phyloP scores from a whole-genome alignment of 2,329 filamentous ascomycete species.

The Lithohypha guttulata region DNA sequence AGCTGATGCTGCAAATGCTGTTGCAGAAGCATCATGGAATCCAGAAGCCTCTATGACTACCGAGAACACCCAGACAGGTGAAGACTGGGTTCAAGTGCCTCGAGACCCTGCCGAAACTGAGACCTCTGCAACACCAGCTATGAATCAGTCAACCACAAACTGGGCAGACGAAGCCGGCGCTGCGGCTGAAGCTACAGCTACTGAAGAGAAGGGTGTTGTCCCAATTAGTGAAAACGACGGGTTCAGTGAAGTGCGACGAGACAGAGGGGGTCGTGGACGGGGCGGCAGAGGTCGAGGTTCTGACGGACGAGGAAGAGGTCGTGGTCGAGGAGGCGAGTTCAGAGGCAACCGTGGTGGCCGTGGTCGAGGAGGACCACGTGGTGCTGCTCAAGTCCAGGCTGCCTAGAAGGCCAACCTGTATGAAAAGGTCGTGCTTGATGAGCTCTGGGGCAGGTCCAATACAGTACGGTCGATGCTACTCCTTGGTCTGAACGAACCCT shows the following conservation, averaged over 20 bases:
- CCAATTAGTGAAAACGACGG: constrained; percentile 23
- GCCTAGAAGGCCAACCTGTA: background rate
- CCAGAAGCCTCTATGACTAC: constrained; percentile 38
- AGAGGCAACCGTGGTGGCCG: constrained; percentile 28
- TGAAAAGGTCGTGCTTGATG: too few relatives aligned
- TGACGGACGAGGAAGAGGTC: constrained; percentile 23
- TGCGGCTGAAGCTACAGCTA: constrained; percentile 26
- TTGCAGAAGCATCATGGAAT: constrained; percentile 47
- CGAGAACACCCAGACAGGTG: constrained; percentile 45
- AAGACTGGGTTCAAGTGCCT: constrained; percentile 60
- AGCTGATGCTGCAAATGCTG: constrained; percentile 33
- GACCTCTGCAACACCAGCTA: constrained; percentile 50
- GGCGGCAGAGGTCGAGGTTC: constrained; percentile 28
- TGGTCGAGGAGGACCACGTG: constrained; percentile 12
- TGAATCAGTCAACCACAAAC: constrained; percentile 48
- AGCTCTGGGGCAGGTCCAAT: too few relatives aligned
- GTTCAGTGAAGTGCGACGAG: constrained; percentile 28
- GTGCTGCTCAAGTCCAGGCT: constrained; percentile 6
- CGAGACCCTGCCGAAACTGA: constrained; percentile 66
- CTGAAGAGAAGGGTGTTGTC: constrained; percentile 9
- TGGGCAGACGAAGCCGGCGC: constrained; percentile 75
- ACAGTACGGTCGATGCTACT: too few relatives aligned
- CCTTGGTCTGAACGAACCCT: too few relatives aligned
- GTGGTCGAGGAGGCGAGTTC: constrained; percentile 21
- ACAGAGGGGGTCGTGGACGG: constrained; percentile 28